These are phyloP conservation scores for Aspergillus pseudonomiae DNA, from an alignment of 2,329 filamentous ascomycete species.

Conservation along the genomic window DNA sequence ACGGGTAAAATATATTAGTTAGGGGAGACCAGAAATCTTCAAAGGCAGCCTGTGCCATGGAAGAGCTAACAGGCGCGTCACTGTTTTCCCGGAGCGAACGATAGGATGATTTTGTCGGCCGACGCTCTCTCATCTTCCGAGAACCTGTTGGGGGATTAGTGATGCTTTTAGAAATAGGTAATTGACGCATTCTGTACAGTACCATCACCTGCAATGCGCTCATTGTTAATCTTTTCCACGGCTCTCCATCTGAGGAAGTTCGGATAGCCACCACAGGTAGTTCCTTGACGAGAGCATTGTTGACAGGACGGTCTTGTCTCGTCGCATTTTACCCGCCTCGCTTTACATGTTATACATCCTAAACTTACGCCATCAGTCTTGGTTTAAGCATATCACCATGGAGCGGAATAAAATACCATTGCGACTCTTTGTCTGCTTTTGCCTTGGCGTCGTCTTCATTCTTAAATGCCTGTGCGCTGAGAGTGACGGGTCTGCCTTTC, in stretches of 20 bases:
- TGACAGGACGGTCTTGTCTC: neutral
- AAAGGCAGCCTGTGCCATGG: neutral
- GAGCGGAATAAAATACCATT: neutral
- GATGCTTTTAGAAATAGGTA: neutral
- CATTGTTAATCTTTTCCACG: neutral
- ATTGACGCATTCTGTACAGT: neutral
- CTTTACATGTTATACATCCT: constrained; percentile 2
- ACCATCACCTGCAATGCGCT: neutral
- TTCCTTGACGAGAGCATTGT: neutral
- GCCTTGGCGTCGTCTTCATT: neutral
- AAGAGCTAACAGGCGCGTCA: neutral
- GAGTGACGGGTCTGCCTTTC: neutral
- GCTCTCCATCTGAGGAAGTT: neutral
- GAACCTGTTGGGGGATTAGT: neutral
- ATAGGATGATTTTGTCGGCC: neutral
- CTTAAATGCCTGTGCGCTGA: neutral
- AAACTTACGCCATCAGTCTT: neutral
- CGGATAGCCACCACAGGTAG: neutral
- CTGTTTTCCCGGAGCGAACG: neutral
- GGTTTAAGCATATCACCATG: no score
- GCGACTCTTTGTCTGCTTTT: neutral
- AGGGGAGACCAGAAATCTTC: neutral
- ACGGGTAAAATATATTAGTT: neutral
- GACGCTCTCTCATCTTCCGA: neutral
- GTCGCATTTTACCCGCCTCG: neutral